Conservation (phyloP, 257 asterid genomes). For the Ilex aquifolium region DNA sequence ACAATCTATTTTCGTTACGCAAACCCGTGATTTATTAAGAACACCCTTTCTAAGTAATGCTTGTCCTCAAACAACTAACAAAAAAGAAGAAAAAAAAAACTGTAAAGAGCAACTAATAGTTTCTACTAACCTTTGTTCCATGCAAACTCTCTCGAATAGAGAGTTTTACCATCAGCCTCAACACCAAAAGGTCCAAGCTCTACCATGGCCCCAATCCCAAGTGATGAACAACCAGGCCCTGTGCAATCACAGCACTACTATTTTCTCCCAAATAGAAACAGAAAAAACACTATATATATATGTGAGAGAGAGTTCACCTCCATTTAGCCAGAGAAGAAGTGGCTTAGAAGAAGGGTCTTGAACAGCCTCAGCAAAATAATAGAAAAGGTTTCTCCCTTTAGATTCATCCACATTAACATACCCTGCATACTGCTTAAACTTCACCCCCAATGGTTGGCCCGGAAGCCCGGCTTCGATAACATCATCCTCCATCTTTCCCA, state of each 20-base stretch:
- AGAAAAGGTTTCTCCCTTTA: slow-evolving; percentile 31
- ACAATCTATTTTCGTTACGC: too few species aligned
- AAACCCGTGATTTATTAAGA: too few species aligned
- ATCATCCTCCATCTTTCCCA: slow-evolving; percentile 33
- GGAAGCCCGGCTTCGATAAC: slow-evolving; percentile 32
- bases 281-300: too few species aligned
- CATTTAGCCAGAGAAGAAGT: slow-evolving; percentile 41
- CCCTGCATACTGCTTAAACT: slow-evolving; percentile 37
- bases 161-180: slow-evolving; percentile 34
- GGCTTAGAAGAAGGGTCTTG: slow-evolving; percentile 25
- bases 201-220: slow-evolving; percentile 34
- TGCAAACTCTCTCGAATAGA: slow-evolving; percentile 27
- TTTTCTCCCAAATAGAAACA: background rate
- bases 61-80: too few species aligned
- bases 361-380: slow-evolving; percentile 32
- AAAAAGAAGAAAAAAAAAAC: too few species aligned
- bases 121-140: slow-evolving; percentile 30
- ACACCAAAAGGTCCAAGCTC: slow-evolving; percentile 44
- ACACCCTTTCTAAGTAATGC: too few species aligned
- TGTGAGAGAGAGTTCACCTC: slow-evolving; percentile 19
- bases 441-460: slow-evolving; percentile 26
- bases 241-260: background rate
- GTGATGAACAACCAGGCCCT: slow-evolving; percentile 50
- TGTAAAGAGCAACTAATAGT: too few species aligned
- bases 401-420: slow-evolving; percentile 24